Evolutionary conservation across 1,139 yeast species (phyloP).

Genomic region (Candida glucosophila): DNA sequence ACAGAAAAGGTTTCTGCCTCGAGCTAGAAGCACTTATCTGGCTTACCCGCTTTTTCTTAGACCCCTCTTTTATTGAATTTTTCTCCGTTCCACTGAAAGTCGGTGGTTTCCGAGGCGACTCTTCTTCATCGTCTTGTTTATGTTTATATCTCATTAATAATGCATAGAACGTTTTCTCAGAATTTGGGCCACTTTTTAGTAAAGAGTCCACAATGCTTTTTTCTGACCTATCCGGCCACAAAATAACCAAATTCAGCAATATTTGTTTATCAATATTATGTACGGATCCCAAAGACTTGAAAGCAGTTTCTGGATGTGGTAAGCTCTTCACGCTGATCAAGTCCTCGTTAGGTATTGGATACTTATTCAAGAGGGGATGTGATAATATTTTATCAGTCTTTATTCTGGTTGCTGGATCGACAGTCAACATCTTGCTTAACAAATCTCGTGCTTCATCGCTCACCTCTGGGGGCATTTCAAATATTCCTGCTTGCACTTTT

Average conservation of each 20-base stretch:
- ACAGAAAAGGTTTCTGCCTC: constrained; percentile 49
- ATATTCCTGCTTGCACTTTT: constrained; percentile 69
- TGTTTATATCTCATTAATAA: constrained; percentile 49
- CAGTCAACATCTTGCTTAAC: constrained; percentile 62
- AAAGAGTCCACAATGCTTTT: constrained; percentile 47
- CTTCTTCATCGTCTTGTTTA: constrained; percentile 26
- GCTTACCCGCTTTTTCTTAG: constrained; percentile 37
- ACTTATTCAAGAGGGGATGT: constrained; percentile 68
- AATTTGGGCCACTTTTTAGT: constrained; percentile 48
- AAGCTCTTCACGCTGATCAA: constrained; percentile 43
- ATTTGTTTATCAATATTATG: constrained; percentile 54
- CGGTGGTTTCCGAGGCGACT: constrained; percentile 10
- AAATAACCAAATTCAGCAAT: constrained; percentile 56
- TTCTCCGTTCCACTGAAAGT: constrained; percentile 13
- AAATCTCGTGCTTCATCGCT: constrained; percentile 66
- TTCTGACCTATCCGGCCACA: constrained; percentile 66
- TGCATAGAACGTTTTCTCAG: constrained; percentile 73
- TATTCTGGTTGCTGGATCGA: constrained; percentile 71
- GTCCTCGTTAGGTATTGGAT: constrained; percentile 45
- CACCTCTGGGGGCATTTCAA: constrained; percentile 62
- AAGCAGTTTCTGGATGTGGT: constrained; percentile 58
- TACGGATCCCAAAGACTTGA: constrained; percentile 37
- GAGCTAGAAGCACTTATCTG: constrained; percentile 47
- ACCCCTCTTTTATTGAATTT: too few species aligned
- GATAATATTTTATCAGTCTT: constrained; percentile 65